A percentile compares a stretch with the other conserved stretches of the same genome.
These are phyloP conservation scores for Phyllosticta capitalensis DNA, from an alignment of 2,329 filamentous ascomycete genomes.

Conservation along the genomic window DNA sequence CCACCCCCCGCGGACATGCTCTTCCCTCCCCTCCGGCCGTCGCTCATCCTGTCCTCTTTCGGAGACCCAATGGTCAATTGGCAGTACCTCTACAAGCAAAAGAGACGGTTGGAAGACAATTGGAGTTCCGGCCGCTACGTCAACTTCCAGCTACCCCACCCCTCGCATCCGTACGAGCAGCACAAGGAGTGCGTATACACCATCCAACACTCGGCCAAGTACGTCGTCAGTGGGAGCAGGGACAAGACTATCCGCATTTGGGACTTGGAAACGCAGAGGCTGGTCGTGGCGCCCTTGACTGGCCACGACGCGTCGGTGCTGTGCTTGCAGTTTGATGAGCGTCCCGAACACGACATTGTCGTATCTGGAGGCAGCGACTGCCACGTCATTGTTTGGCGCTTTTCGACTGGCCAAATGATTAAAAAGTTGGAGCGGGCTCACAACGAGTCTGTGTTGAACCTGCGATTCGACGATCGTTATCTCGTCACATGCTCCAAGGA, in stretches of 20 bases:
- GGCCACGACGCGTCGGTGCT: conserved; percentile 82
- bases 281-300: conserved; percentile 61
- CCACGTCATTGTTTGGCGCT: conserved; percentile 82
- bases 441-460: conserved; percentile 82
- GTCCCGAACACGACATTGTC: conserved; percentile 80
- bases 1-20: conserved; percentile 8
- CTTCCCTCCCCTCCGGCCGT: conserved; percentile 23
- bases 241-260: conserved; percentile 84
- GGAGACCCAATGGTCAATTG: conserved; percentile 65
- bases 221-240: conserved; percentile 85
- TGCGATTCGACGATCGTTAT: conserved; percentile 83
- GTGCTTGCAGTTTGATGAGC: conserved; percentile 89
- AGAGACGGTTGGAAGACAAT: conserved; percentile 75
- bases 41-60: conserved; percentile 23
- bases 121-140: conserved; percentile 76
- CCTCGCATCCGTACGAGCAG: conserved; percentile 66
- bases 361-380: conserved; percentile 92
- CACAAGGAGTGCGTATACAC: conserved; percentile 93
- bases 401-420: conserved; percentile 78
- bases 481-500: conserved; percentile 97
- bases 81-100: conserved; percentile 87
- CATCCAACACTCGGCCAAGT: conserved; percentile 77
- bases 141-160: conserved; percentile 87
- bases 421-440: conserved; percentile 71
- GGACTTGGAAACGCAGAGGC: conserved; percentile 71